phyloP scores from a whole-genome alignment of 768 basidiomycete species.

The Tulasnella sp. region DNA sequence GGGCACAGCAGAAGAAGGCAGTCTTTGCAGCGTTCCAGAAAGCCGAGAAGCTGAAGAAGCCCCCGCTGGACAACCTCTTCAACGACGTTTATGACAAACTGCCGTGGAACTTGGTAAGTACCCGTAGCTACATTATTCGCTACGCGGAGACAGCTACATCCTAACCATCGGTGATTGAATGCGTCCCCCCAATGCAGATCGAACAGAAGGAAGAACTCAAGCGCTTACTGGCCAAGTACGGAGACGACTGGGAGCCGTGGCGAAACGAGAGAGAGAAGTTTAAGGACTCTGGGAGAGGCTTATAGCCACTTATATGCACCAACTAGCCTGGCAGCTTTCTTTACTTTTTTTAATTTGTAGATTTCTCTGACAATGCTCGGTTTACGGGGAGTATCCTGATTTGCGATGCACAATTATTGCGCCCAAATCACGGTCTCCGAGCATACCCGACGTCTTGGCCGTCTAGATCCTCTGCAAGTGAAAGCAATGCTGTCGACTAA shows the following conservation, averaged over 20 bases:
- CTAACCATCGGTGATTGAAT: neutral
- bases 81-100: slow-evolving; percentile 80
- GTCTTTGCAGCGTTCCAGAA: slow-evolving; percentile 72
- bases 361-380: no score
- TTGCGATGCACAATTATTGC: no score
- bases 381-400: no score
- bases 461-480: no score
- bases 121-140: neutral
- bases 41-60: slow-evolving; percentile 61
- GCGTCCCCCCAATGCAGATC: slow-evolving; percentile 51
- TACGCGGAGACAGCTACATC: neutral
- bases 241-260: slow-evolving; percentile 82
- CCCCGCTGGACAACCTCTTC: slow-evolving; percentile 72
- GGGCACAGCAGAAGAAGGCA: slow-evolving; percentile 56
- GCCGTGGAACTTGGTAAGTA: slow-evolving; percentile 74
- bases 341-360: no score
- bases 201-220: slow-evolving; percentile 79
- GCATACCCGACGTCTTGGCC: no score
- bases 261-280: slow-evolving; percentile 67
- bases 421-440: no score
- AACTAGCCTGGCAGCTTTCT: no score
- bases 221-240: slow-evolving; percentile 73
- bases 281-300: slow-evolving; percentile 27
- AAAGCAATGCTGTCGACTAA: no score
- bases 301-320: neutral